phyloP scores from a whole-genome alignment of 2,329 filamentous ascomycete species.

The Teratosphaeriaceae sp. region DNA sequence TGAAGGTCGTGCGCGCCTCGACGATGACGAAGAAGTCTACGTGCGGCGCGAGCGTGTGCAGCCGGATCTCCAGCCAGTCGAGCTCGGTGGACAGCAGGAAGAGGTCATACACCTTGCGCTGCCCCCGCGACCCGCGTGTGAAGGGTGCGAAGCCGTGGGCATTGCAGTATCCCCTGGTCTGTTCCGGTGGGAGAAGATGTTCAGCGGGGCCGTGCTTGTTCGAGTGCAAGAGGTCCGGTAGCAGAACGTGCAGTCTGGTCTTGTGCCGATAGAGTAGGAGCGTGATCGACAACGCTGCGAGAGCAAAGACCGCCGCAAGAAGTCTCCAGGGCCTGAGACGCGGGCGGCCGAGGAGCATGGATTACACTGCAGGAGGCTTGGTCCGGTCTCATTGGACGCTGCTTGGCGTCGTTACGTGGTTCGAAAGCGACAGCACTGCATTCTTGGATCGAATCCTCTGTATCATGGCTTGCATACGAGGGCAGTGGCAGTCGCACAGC shows the following conservation, averaged over 20 bases:
- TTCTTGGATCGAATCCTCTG: too few relatives aligned
- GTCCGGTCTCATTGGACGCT: too few relatives aligned
- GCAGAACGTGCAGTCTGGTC: conserved; percentile 6
- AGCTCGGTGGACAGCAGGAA: conserved; percentile 58
- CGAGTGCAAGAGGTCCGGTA: conserved; percentile 8
- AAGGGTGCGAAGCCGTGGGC: conserved; percentile 15
- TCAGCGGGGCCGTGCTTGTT: conserved; percentile 8
- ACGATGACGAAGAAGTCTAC: conserved; percentile 62
- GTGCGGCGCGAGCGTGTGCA: conserved; percentile 50
- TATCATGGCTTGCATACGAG: too few relatives aligned
- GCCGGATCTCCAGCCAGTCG: conserved; percentile 59
- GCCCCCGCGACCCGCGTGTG: too few relatives aligned
- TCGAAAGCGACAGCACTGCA: too few relatives aligned
- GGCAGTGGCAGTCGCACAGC: too few relatives aligned
- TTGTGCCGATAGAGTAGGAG: not conserved
- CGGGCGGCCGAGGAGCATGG: not conserved
- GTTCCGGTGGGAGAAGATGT: conserved; percentile 8
- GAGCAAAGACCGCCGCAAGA: not conserved
- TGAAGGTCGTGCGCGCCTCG: conserved; percentile 55
- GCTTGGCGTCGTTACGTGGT: too few relatives aligned
- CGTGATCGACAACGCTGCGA: not conserved
- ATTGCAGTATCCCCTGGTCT: conserved; percentile 9
- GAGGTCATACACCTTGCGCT: conserved; percentile 57
- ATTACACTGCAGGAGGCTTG: too few relatives aligned
- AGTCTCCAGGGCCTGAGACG: not conserved